Percentiles rank a stretch among this genome's conserved stretches.
Evolutionary conservation across 148 eudicot species (phyloP).

Genomic region (Fagopyrum homotropicum): DNA sequence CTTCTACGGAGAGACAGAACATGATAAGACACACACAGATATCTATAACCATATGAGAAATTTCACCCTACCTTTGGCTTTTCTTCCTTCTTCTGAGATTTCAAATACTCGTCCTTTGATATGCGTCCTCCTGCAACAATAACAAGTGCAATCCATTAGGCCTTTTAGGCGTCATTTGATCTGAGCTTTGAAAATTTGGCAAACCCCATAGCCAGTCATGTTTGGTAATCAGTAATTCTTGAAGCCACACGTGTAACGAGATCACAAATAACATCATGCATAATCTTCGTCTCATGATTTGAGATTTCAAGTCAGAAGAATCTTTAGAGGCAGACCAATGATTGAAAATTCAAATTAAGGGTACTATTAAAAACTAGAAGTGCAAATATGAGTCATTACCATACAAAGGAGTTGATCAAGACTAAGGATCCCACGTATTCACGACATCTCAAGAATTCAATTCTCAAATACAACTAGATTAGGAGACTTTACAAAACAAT

Average conservation of each 20-base stretch:
- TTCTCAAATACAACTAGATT: background rate
- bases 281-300: conserved; percentile 41
- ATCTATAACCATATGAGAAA: background rate
- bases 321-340: background rate
- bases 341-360: background rate
- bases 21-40: background rate
- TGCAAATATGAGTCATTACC: background rate
- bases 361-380: background rate
- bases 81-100: conserved; percentile 62
- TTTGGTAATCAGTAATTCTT: too few relatives aligned
- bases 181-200: too few relatives aligned
- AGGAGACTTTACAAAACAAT: background rate
- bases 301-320: conserved; percentile 29
- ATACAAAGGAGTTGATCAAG: background rate
- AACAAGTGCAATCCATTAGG: background rate
- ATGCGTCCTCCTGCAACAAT: conserved; percentile 59
- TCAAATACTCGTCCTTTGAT: conserved; percentile 64
- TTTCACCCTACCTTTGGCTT: conserved; percentile 69
- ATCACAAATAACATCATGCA: too few relatives aligned
- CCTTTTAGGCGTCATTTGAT: too few relatives aligned
- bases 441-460: background rate
- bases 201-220: too few relatives aligned
- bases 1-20: background rate
- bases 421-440: background rate
- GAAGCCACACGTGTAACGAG: too few relatives aligned